A percentile compares a stretch with the other conserved stretches of the same genome.
These are phyloP conservation scores for Corchorus olitorius DNA, from an alignment of 345 rosid genomes.

Conservation along the genomic window DNA sequence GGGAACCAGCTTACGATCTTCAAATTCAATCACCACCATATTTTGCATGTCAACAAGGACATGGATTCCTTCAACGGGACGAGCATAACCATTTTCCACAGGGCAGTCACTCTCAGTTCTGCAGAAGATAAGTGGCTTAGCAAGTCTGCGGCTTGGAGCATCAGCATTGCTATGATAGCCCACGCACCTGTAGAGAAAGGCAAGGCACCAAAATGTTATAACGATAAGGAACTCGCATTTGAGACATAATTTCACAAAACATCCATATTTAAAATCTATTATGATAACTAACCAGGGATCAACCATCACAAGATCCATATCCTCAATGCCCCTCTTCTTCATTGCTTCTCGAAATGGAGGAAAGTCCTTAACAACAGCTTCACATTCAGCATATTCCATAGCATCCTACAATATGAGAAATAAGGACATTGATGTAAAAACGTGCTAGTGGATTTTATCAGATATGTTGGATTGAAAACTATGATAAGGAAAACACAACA, in stretches of 20 bases:
- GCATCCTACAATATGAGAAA: constrained; percentile 51
- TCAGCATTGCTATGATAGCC: constrained; percentile 75
- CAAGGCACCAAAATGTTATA: constrained; percentile 1
- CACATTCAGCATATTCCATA: constrained; percentile 74
- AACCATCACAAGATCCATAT: constrained; percentile 82
- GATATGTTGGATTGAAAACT: background rate
- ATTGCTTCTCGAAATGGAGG: constrained; percentile 72
- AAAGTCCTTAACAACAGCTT: constrained; percentile 68
- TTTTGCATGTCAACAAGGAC: constrained; percentile 80
- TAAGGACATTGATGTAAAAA: constrained; percentile 5
- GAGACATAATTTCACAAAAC: constrained; percentile 1
- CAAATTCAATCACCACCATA: constrained; percentile 74
- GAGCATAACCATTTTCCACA: constrained; percentile 79
- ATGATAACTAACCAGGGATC: constrained; percentile 59
- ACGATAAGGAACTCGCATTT: background rate
- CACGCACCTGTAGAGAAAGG: constrained; percentile 48
- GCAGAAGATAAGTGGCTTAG: constrained; percentile 67
- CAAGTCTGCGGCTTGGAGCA: constrained; percentile 72
- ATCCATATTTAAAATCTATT: constrained; percentile 10
- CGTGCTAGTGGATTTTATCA: background rate
- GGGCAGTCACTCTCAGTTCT: constrained; percentile 78
- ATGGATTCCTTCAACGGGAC: constrained; percentile 73
- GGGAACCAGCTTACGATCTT: constrained; percentile 70
- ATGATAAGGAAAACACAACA: constrained; percentile 2
- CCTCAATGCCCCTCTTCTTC: constrained; percentile 74